A percentile compares a stretch with the other conserved stretches of the same genome.
Conservation (phyloP, 2,329 filamentous ascomycete species). For the Penicillium verrucosum region DNA sequence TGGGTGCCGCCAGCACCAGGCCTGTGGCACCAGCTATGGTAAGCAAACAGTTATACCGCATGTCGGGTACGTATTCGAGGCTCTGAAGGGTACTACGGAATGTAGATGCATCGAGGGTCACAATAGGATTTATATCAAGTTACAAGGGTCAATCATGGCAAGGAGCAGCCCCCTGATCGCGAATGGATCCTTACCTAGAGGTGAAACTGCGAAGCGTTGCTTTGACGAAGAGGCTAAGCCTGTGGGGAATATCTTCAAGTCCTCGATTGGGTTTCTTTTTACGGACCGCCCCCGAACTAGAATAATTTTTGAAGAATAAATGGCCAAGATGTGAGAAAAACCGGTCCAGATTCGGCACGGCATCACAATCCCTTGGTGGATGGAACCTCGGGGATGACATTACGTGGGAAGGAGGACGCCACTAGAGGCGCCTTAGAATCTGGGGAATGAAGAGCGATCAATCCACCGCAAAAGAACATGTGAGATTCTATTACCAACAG, state of each 20-base stretch:
- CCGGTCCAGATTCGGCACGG: not conserved
- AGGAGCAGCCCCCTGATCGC: not conserved
- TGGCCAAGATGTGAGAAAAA: not conserved
- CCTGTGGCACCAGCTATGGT: not conserved
- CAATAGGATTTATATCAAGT: not conserved
- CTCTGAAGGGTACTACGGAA: not conserved
- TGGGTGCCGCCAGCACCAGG: not conserved
- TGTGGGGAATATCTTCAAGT: not conserved
- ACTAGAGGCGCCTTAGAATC: not conserved
- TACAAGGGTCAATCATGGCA: not conserved
- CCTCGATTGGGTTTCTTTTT: not conserved
- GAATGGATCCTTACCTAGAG: not conserved
- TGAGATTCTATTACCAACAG: not conserved
- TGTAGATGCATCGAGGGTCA: not conserved
- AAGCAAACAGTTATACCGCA: not conserved
- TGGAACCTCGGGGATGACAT: not conserved
- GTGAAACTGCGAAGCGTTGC: not conserved
- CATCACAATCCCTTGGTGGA: not conserved
- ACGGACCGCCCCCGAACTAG: not conserved
- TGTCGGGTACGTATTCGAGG: not conserved
- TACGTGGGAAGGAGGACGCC: not conserved
- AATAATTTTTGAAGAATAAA: not conserved
- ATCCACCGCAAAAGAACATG: not conserved
- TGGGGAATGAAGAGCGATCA: not conserved
- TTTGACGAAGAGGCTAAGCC: not conserved